Evolutionary conservation across 2,329 filamentous ascomycete species (phyloP), one percentile per base, ranked within the genome.

Genomic region (Ophiocordyceps sinensis): DNA sequence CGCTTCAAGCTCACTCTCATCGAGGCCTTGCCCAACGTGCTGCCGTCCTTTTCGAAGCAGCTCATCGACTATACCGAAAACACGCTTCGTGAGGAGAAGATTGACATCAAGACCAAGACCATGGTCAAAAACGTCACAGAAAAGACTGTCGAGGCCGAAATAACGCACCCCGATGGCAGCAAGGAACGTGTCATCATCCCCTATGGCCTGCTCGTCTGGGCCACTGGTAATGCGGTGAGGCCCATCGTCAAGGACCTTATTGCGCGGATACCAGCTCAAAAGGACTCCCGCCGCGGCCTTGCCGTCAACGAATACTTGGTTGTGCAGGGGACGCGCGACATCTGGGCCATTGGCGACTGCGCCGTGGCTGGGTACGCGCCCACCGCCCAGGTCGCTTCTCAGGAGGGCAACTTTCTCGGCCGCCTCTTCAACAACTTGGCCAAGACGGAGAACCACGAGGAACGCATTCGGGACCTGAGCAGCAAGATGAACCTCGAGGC

Each of bases 21-120:
- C 50, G 91, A 98, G 69, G 91, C 91, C 46, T 77, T 98, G 29
- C 91, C 91, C 53, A 95, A 93, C 62, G 88, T 94, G 40, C 76
- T 98, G 49, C 91, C 91, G 55, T 94, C 88, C 74, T 98, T 98
- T 75, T 94, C 86, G 62, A 96, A 96, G 76, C 87, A 94, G 65
- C 73, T 98, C 57, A 96, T 98, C 58, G 91, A 98, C 57, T 98
- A 98, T 73, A 98, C 91, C 53, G 91, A 98, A 69, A 89, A 88
- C 65, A 95, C 89, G 37, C 93, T 98, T 71, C 91, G 94, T 68
- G 91, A 98, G 70, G 91, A 98, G 67, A 88, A 87, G 59, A 98
- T 98, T 59, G 81, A 85, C 53, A 94, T 98, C 67, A 83, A 85
- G 65, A 94, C 91, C 54, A 96, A 96, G 77, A 96, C 91, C 50